These are phyloP conservation scores for Leccinum truebloodii DNA, from an alignment of 768 basidiomycete species.

Conservation along the genomic window DNA sequence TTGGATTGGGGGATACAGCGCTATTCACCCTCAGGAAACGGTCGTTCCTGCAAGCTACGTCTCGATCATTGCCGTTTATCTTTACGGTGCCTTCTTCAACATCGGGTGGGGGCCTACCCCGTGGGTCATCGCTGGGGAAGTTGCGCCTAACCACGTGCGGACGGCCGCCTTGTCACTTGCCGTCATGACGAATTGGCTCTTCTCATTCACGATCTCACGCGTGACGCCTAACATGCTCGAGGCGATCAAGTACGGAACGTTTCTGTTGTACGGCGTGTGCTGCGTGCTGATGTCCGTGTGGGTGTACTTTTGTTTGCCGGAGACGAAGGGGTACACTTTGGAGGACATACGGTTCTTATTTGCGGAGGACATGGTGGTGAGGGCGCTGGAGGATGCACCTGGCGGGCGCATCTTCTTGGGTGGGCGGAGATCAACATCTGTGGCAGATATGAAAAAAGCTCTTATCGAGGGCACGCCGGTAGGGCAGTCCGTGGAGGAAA, in stretches of 20 bases:
- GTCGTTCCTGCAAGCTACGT: slow-evolving; percentile 38
- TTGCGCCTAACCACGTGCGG: slow-evolving; percentile 41
- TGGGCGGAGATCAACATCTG: slow-evolving; percentile 25
- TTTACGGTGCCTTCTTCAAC: slow-evolving; percentile 40
- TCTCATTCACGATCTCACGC: slow-evolving; percentile 39
- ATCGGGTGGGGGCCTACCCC: slow-evolving; percentile 34
- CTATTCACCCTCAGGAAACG: slow-evolving; percentile 29
- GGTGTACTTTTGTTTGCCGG: slow-evolving; percentile 41
- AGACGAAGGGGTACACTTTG: slow-evolving; percentile 41
- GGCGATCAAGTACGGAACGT: slow-evolving; percentile 34
- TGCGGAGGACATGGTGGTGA: slow-evolving; percentile 34
- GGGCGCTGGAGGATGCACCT: slow-evolving; percentile 37
- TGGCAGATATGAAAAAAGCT: slow-evolving; percentile 14
- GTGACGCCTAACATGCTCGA: slow-evolving; percentile 40
- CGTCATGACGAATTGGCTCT: slow-evolving; percentile 37
- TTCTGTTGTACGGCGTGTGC: slow-evolving; percentile 33
- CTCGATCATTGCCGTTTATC: slow-evolving; percentile 40
- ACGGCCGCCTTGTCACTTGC: slow-evolving; percentile 37
- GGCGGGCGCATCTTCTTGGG: slow-evolving; percentile 33
- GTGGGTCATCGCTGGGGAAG: slow-evolving; percentile 36
- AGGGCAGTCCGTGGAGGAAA: not conserved
- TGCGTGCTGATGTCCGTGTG: slow-evolving; percentile 37
- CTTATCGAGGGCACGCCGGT: not conserved
- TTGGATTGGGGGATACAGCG: slow-evolving; percentile 39
- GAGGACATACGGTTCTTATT: slow-evolving; percentile 43